Evolutionary conservation across 169 alveolate species (phyloP).

Genomic region (Amoebophrya sp.): DNA sequence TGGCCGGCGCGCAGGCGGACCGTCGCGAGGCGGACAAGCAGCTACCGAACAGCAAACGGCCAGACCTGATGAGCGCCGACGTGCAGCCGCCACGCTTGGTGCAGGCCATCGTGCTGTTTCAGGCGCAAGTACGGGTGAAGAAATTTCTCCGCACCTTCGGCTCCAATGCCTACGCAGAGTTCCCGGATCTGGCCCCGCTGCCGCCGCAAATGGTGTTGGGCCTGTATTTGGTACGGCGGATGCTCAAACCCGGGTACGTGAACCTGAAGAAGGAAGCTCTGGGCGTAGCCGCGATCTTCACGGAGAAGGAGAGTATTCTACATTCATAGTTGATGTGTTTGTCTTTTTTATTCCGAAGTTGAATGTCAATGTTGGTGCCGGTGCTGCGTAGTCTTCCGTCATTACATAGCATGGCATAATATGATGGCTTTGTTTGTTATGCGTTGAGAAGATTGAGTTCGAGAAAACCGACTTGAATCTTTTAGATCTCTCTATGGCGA

Average conservation of each 20-base stretch:
- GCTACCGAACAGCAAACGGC: neutral
- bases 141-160: neutral
- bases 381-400: too few species aligned
- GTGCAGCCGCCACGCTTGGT: neutral
- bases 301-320: neutral
- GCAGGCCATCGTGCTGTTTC: neutral
- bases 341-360: too few species aligned
- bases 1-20: slow-evolving; percentile 11
- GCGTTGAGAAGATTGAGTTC: too few species aligned
- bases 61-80: neutral
- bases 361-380: too few species aligned
- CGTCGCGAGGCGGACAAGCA: neutral
- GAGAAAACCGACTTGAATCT: too few species aligned
- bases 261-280: neutral
- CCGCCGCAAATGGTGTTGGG: neutral
- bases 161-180: neutral
- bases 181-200: neutral
- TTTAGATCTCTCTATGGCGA: neutral
- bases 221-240: neutral
- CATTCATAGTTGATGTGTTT: too few species aligned
- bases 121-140: slow-evolving; percentile 20
- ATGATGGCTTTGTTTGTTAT: too few species aligned
- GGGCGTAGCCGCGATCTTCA: neutral
- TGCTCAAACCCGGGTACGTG: slow-evolving; percentile 10
- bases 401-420: too few species aligned